phyloP scores from a whole-genome alignment of 116 monocot genomes.

The Thalassia testudinum region DNA sequence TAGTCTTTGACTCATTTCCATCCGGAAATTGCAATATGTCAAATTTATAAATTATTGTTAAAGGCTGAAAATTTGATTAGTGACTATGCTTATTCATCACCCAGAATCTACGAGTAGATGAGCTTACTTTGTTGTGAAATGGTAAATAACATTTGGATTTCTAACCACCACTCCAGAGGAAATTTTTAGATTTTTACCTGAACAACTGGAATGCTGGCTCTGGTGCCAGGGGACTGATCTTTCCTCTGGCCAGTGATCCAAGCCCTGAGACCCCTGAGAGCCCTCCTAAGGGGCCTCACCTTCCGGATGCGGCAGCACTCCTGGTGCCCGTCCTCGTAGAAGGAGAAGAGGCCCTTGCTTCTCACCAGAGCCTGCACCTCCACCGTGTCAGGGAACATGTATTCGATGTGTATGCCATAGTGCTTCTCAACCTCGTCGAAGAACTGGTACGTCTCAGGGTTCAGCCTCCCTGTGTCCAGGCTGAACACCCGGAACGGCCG shows the following conservation, averaged over 20 bases:
- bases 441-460: slow-evolving; percentile 72
- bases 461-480: slow-evolving; percentile 63
- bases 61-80: too few species aligned
- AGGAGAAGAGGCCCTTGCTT: slow-evolving; percentile 86
- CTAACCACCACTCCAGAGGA: too few species aligned
- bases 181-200: slow-evolving; percentile 44
- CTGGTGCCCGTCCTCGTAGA: slow-evolving; percentile 97
- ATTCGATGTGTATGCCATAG: slow-evolving; percentile 85
- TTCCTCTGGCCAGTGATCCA: slow-evolving; percentile 98
- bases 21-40: too few species aligned
- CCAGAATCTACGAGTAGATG: too few species aligned
- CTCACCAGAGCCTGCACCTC: slow-evolving; percentile 89
- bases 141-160: too few species aligned
- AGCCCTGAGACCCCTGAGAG: slow-evolving; percentile 74
- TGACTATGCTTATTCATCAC: too few species aligned
- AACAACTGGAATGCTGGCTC: slow-evolving; percentile 67
- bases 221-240: slow-evolving; percentile 86
- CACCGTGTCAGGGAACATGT: slow-evolving; percentile 84
- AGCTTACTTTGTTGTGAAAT: too few species aligned
- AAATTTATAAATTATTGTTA: too few species aligned
- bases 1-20: too few species aligned
- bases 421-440: slow-evolving; percentile 74
- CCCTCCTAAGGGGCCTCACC: slow-evolving; percentile 64
- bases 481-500: slow-evolving; percentile 93
- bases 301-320: slow-evolving; percentile 90